These are phyloP conservation scores for Solanum appendiculatum DNA, from an alignment of 257 asterid genomes.

Conservation along the genomic window DNA sequence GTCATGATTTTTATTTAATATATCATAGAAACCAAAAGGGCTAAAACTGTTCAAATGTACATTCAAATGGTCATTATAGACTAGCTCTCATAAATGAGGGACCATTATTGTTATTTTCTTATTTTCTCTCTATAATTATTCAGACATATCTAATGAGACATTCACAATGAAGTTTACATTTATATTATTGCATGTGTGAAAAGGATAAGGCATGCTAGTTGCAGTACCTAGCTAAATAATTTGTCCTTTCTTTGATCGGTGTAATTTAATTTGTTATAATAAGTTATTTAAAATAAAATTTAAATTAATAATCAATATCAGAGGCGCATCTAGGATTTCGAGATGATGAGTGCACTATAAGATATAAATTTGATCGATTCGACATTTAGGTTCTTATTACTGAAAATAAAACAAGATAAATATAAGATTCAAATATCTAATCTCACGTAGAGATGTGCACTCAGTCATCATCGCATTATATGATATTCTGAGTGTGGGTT, in stretches of 20 bases:
- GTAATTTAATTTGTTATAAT: background rate
- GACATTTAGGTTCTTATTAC: no score
- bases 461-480: no score
- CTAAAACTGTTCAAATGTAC: background rate
- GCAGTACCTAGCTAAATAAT: background rate
- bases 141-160: background rate
- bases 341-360: no score
- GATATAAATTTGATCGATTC: no score
- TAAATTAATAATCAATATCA: no score
- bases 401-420: no score
- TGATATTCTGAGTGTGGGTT: no score
- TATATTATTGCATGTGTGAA: background rate
- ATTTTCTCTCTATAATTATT: background rate
- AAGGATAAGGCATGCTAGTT: background rate
- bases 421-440: no score
- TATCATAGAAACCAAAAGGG: background rate
- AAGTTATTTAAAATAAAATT: background rate
- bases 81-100: background rate
- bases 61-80: background rate
- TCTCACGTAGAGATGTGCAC: no score
- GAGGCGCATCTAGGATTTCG: no score
- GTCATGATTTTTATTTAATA: background rate
- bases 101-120: background rate
- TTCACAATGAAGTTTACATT: background rate
- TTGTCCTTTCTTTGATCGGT: background rate